Evolutionary conservation across 106 monocot genomes (phyloP).

Genomic region (Dendrobium huoshanense): DNA sequence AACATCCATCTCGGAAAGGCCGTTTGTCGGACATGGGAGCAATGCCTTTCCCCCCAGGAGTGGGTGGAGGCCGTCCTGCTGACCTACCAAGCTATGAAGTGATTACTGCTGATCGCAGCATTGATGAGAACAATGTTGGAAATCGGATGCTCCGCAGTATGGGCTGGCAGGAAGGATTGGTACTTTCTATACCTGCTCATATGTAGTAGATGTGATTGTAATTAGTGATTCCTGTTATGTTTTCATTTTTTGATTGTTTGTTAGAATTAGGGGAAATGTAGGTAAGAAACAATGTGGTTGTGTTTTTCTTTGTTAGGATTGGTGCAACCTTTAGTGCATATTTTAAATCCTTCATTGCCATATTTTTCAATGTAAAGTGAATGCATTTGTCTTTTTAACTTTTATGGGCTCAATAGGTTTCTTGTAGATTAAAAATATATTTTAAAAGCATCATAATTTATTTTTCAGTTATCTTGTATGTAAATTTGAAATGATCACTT

Average conservation of each 20-base stretch:
- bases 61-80: slow-evolving; percentile 56
- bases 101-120: slow-evolving; percentile 69
- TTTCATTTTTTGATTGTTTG: not conserved
- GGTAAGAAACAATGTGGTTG: not conserved
- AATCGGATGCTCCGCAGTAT: slow-evolving; percentile 93
- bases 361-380: not conserved
- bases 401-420: not conserved
- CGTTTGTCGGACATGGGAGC: slow-evolving; percentile 51
- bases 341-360: not conserved
- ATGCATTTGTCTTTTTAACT: not conserved
- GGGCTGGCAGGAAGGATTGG: slow-evolving; percentile 99
- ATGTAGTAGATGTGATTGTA: not conserved
- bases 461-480: not conserved
- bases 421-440: not conserved
- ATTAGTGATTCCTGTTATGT: not conserved
- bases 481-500: not conserved
- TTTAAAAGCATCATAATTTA: not conserved
- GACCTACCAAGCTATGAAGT: slow-evolving; percentile 66
- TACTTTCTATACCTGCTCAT: slow-evolving; percentile 26
- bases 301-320: not conserved
- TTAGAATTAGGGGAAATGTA: not conserved
- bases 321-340: not conserved
- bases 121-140: slow-evolving; percentile 94
- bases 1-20: slow-evolving; percentile 65
- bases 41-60: slow-evolving; percentile 97